These are phyloP conservation scores for Helicostylum pulchrum DNA, from an alignment of 192 early-diverging fungal genomes.

Conservation along the genomic window DNA sequence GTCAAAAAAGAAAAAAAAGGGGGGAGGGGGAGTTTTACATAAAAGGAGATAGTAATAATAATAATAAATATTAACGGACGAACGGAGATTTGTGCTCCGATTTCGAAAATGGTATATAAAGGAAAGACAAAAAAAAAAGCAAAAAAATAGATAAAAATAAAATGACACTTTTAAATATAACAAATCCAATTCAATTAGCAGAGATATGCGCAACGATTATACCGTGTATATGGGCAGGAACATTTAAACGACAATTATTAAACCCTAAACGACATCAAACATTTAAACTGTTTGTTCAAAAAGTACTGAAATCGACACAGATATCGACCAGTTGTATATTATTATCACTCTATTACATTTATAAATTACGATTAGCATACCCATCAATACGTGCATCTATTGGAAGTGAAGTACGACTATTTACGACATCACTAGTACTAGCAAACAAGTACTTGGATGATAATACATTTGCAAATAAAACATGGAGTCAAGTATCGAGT, in stretches of 20 bases:
- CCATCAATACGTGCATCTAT: slow-evolving; percentile 55
- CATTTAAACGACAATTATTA: slow-evolving; percentile 8
- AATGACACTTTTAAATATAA: slow-evolving; percentile 5
- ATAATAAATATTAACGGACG: too few relatives aligned
- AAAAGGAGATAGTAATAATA: too few relatives aligned
- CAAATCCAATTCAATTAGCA: slow-evolving; percentile 31
- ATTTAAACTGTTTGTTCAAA: slow-evolving; percentile 48
- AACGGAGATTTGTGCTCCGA: too few relatives aligned
- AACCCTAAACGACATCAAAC: slow-evolving; percentile 4
- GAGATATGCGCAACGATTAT: slow-evolving; percentile 34
- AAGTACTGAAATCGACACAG: slow-evolving; percentile 58
- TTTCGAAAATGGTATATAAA: too few relatives aligned
- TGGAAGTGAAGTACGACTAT: slow-evolving; percentile 79
- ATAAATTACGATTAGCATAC: slow-evolving; percentile 51
- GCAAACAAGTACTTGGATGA: slow-evolving; percentile 87
- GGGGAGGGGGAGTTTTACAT: too few relatives aligned
- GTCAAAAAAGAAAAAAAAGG: too few relatives aligned
- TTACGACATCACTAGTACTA: slow-evolving; percentile 82
- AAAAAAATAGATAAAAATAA: neutral
- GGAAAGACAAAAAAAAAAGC: neutral
- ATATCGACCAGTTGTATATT: slow-evolving; percentile 63
- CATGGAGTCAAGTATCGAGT: slow-evolving; percentile 80
- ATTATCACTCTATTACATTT: slow-evolving; percentile 62
- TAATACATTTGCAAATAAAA: slow-evolving; percentile 85
- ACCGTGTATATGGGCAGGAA: slow-evolving; percentile 36